Percentiles rank a stretch among this genome's conserved stretches.
These are phyloP conservation scores for Solanum chacoense DNA, from an alignment of 305 asterid species.

Conservation along the genomic window DNA sequence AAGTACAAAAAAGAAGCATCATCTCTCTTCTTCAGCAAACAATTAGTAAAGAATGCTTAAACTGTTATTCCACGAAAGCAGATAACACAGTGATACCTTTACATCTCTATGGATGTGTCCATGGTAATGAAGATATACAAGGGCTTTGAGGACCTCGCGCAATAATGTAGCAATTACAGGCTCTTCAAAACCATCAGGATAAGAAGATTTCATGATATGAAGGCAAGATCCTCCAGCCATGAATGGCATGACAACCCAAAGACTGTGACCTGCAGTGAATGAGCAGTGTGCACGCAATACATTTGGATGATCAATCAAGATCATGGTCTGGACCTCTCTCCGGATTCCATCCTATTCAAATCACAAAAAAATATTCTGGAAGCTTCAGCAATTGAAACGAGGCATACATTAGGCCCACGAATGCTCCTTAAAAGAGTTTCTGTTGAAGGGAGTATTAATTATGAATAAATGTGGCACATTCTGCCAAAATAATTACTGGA, in stretches of 20 bases:
- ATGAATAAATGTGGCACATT: not conserved
- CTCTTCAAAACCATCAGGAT: conserved; percentile 95
- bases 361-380: not conserved
- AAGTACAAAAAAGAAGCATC: not conserved
- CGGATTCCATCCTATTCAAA: conserved; percentile 77
- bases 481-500: not conserved
- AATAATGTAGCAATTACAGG: conserved; percentile 85
- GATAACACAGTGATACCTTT: conserved; percentile 40
- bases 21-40: not conserved
- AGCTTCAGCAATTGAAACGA: not conserved
- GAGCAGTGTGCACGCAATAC: conserved; percentile 87
- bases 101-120: conserved; percentile 98
- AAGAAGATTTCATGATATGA: conserved; percentile 86
- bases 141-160: conserved; percentile 87
- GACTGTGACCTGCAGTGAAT: conserved; percentile 67
- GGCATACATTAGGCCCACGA: not conserved
- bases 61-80: conserved; percentile 4
- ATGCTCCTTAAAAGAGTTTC: not conserved
- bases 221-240: conserved; percentile 97
- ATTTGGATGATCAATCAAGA: conserved; percentile 86
- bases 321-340: conserved; percentile 89
- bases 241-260: conserved; percentile 98
- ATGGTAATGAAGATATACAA: conserved; percentile 81
- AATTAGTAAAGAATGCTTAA: not conserved
- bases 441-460: not conserved